Percentiles rank a stretch among this genome's conserved stretches.
phyloP scores from a whole-genome alignment of 495 filamentous ascomycete genomes.

The Trypethelium eluteriae region DNA sequence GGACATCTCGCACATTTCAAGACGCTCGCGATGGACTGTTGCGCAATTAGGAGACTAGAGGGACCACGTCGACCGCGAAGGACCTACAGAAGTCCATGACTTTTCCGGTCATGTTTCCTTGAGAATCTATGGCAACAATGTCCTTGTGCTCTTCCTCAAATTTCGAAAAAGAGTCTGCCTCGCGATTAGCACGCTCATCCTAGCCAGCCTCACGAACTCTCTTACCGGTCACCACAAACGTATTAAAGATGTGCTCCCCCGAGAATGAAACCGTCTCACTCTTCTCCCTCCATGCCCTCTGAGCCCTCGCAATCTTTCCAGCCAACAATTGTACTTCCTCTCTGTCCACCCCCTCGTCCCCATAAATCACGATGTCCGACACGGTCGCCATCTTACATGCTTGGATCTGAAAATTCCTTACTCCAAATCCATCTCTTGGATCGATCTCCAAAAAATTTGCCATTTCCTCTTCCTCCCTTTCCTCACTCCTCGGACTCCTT shows the following conservation, averaged over 20 bases:
- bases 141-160: constrained; percentile 65
- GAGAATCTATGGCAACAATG: constrained; percentile 66
- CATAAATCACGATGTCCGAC: constrained; percentile 89
- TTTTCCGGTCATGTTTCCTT: constrained; percentile 63
- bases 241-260: constrained; percentile 63
- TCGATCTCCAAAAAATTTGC: constrained; percentile 68
- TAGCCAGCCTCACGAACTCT: constrained; percentile 28
- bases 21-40: constrained; percentile 70
- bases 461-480: constrained; percentile 31
- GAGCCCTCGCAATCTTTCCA: constrained; percentile 64
- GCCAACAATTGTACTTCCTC: constrained; percentile 58
- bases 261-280: constrained; percentile 46
- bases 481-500: not conserved
- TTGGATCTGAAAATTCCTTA: constrained; percentile 95
- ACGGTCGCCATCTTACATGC: constrained; percentile 79
- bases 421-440: constrained; percentile 72
- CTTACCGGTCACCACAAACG: constrained; percentile 67
- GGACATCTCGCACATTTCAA: constrained; percentile 92
- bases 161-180: constrained; percentile 53
- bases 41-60: not conserved
- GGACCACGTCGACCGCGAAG: not conserved
- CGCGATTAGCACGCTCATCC: constrained; percentile 3
- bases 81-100: constrained; percentile 79
- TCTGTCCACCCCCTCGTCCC: constrained; percentile 51
- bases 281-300: constrained; percentile 61